These are phyloP conservation scores for Thinopyrum elongatum DNA, from an alignment of 176 grass and related monocot species.

Conservation along the genomic window DNA sequence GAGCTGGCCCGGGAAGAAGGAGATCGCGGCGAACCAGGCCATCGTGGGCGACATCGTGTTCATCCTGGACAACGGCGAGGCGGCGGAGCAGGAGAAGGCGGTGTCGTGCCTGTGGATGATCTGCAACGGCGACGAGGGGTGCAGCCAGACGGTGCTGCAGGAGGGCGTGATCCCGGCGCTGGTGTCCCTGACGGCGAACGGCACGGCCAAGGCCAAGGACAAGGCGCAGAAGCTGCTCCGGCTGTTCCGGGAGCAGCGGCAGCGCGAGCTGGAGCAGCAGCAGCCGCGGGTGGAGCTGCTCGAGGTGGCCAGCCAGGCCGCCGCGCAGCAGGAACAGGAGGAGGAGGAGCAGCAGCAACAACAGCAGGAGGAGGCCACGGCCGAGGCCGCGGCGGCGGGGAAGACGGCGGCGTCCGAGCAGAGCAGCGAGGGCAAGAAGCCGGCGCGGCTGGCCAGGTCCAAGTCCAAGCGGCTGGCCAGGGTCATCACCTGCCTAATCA, in stretches of 20 bases:
- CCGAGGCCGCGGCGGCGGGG: neutral
- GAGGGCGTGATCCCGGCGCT: constrained; percentile 78
- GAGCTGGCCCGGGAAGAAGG: constrained; percentile 32
- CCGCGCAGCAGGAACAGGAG: constrained; percentile 2
- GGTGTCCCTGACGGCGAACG: constrained; percentile 53
- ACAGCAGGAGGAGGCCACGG: neutral
- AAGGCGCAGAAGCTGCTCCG: constrained; percentile 70
- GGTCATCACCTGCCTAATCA: constrained; percentile 46
- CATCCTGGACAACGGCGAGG: constrained; percentile 53
- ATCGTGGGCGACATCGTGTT: constrained; percentile 49
- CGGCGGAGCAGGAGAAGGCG: constrained; percentile 64
- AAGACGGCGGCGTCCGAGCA: neutral
- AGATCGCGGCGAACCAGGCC: constrained; percentile 39
- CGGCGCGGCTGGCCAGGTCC: constrained; percentile 35
- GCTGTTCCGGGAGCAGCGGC: constrained; percentile 72
- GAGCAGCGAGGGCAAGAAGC: constrained; percentile 28
- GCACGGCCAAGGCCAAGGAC: constrained; percentile 55
- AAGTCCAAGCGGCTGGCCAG: constrained; percentile 46
- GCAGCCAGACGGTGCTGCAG: constrained; percentile 62
- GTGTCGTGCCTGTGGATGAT: constrained; percentile 64
- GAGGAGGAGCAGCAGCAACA: neutral
- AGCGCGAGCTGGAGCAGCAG: constrained; percentile 43
- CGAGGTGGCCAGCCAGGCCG: constrained; percentile 36
- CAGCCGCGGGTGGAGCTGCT: constrained; percentile 41
- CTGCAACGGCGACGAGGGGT: constrained; percentile 48